A percentile compares a stretch with the other conserved stretches of the same genome.
phyloP scores from a whole-genome alignment of 345 rosid species.

The Barbarea vulgaris region DNA sequence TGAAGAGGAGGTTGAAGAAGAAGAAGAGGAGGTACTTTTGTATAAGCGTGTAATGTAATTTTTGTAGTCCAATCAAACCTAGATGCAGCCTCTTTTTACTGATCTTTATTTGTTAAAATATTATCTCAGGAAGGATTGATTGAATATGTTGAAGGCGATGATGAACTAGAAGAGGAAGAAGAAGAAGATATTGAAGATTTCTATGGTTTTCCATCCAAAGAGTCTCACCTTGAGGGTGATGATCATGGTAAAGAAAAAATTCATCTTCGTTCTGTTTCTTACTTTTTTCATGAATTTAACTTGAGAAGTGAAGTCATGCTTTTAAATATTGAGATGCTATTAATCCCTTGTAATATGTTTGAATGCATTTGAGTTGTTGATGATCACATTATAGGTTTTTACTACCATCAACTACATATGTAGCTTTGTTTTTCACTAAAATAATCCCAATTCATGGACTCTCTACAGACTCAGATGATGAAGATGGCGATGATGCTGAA shows the following conservation, averaged over 20 bases:
- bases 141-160: constrained; percentile 82
- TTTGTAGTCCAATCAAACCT: background rate
- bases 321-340: background rate
- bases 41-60: constrained; percentile 1
- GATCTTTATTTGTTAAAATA: background rate
- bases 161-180: constrained; percentile 82
- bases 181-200: constrained; percentile 96
- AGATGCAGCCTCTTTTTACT: background rate
- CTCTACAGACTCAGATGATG: constrained; percentile 37
- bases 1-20: constrained; percentile 42
- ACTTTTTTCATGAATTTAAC: background rate
- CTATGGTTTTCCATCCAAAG: constrained; percentile 44
- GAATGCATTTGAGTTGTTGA: constrained; percentile 2
- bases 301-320: background rate
- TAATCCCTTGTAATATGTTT: background rate
- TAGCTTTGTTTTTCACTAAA: background rate
- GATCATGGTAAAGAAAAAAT: constrained; percentile 41
- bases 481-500: constrained; percentile 44
- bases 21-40: constrained; percentile 63
- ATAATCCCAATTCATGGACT: background rate
- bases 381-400: background rate
- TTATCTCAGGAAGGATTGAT: constrained; percentile 59
- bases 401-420: background rate
- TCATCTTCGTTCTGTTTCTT: background rate
- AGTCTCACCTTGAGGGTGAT: constrained; percentile 40